phyloP scores from a whole-genome alignment of 768 basidiomycete species.

The Krasilnikovozyma curviuscula region DNA sequence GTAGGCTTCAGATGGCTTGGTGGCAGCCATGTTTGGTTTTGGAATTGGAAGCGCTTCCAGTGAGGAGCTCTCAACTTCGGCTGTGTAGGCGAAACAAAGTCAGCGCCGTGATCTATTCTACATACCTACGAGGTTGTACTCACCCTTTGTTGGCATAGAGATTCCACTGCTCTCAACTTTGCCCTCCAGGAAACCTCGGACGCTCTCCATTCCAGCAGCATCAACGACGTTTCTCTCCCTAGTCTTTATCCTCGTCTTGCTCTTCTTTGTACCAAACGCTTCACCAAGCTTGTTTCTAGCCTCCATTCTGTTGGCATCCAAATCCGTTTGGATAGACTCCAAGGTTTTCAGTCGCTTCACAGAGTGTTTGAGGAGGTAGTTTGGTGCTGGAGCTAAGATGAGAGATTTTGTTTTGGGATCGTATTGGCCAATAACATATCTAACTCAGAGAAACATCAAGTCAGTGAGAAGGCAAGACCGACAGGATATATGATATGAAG shows the following conservation, averaged over 20 bases:
- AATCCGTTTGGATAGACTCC: background rate
- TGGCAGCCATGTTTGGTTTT: conserved; percentile 45
- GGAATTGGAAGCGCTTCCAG: conserved; percentile 56
- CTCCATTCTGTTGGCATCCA: conserved; percentile 32
- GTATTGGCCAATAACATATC: conserved; percentile 68
- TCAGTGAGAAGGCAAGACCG: background rate
- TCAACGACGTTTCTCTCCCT: conserved; percentile 80
- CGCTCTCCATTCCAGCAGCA: conserved; percentile 65
- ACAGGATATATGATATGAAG: background rate
- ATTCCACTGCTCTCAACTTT: conserved; percentile 56
- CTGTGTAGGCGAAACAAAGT: conserved; percentile 37
- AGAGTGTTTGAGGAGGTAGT: conserved; percentile 46
- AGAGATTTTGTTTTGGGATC: conserved; percentile 56
- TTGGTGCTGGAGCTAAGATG: conserved; percentile 41
- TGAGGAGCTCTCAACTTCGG: no score
- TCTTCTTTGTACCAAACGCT: conserved; percentile 88
- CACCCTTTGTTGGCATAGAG: conserved; percentile 50
- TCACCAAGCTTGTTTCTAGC: conserved; percentile 66
- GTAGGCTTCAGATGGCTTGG: conserved; percentile 42
- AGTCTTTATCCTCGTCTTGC: conserved; percentile 63
- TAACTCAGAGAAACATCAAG: conserved; percentile 18
- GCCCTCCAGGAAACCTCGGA: conserved; percentile 60
- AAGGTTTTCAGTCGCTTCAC: conserved; percentile 59
- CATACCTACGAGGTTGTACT: conserved; percentile 17
- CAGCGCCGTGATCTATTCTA: conserved; percentile 8